Evolutionary conservation across 768 basidiomycete species (phyloP), one percentile per base, ranked within the genome.

Genomic region (Lactifluus volemus): DNA sequence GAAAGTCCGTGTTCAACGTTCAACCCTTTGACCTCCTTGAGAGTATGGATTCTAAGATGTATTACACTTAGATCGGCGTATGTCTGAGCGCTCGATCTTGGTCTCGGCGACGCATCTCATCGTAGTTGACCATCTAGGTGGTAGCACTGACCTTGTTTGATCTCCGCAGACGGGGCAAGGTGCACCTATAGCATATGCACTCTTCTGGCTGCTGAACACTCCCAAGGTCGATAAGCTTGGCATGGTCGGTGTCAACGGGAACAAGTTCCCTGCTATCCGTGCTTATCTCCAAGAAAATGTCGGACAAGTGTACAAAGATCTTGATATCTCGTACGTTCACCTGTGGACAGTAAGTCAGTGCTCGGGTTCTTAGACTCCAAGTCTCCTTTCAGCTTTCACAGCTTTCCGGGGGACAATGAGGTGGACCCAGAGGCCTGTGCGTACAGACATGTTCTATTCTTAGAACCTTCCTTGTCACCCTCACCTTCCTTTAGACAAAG

Each of bases 71-170:
- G 87, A 88, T 88, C 68, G 86, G 88, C 55, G 87, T 88, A 73
- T 63, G 84, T 75, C 51, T 36, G 14, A 12, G 34, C 55, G 36
- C 25, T 12, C 32, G 53, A 66, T 64, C 62, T 71, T 52, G 72
- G 69, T 42, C 63, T 50, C 19, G 52, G 55, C 30, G 25, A 1
- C 25, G 34, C 38, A n/a, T 60, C 30, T 53, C 15, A n/a, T 45
- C 55, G 71, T 60, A 67, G 12, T 12, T 29, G 19, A 21, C 34
- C 14, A 49, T 70, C 51, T 69, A 92, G 87, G 92, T 97, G 51
- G 91, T 96, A 66, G 94, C 82, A 19, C 77, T 96, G 61, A 94
- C 92, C 15, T 81, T 91, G 62, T 96, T 96, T 67, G 93, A 96
- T 73, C 82, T 95, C 53, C 84, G 89, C 65, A 82, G 92, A 65